A percentile compares a stretch with the other conserved stretches of the same genome.
Evolutionary conservation across 2,329 filamentous ascomycete species (phyloP).

Genomic region (Nemania sp.): DNA sequence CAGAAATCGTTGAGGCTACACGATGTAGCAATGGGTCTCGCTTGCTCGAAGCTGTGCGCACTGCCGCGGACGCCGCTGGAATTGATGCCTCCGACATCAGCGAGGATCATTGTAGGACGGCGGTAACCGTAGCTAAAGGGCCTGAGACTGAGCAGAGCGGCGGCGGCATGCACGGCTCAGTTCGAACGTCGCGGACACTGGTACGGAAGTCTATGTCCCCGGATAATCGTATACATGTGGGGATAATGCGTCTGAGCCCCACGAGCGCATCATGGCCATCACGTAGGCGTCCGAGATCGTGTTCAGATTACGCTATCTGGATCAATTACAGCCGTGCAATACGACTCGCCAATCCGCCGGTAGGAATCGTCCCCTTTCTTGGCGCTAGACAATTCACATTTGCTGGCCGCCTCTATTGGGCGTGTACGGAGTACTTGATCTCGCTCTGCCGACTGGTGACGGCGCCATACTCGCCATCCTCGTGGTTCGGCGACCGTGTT

Average conservation of each 20-base stretch:
- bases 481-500: conserved; percentile 13
- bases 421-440: conserved; percentile 31
- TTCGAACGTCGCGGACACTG: background rate
- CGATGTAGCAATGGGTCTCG: conserved; percentile 21
- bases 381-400: conserved; percentile 34
- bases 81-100: conserved; percentile 15
- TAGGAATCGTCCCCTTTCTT: conserved; percentile 32
- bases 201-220: background rate
- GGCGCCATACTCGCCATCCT: conserved; percentile 11
- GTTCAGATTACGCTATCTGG: conserved; percentile 31
- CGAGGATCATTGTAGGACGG: background rate
- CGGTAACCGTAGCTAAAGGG: background rate
- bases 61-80: conserved; percentile 28
- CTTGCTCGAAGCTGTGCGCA: conserved; percentile 24
- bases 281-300: conserved; percentile 13
- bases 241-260: too few relatives aligned
- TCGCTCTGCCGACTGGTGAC: conserved; percentile 22
- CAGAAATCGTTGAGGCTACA: conserved; percentile 25
- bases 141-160: background rate
- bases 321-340: conserved; percentile 29
- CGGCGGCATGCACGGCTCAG: background rate
- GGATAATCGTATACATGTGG: too few relatives aligned
- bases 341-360: conserved; percentile 23
- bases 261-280: background rate
- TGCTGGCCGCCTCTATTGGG: conserved; percentile 35